Evolutionary conservation across 1,139 yeast species (phyloP), one percentile per base, ranked within the genome.

Genomic region (Groenewaldozyma sp.): DNA sequence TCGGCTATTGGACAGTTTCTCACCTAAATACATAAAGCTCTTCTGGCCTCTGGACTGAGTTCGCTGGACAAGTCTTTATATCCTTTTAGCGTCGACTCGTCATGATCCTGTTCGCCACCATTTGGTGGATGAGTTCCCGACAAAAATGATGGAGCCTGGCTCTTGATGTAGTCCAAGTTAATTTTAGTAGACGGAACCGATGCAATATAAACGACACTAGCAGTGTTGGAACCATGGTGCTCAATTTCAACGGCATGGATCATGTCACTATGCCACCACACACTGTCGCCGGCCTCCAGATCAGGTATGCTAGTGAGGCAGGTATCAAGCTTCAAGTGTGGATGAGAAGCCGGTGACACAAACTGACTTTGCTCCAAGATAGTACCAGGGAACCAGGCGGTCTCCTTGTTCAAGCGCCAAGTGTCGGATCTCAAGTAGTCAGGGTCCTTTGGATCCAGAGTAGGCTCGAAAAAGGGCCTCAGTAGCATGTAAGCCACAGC

Each of bases 261-360:
- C 34, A 62, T 40, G 47, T 70, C 75, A 41, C 64, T 56, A 49
- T 71, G 75, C 74, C 74, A 71, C 40, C 64, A 66, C 1, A 70
- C 71, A 47, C 59, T 64, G 44, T 69, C 71, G 3, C 57, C 57
- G 11, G 56, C 52, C 13, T 44, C 26, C 37, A 53, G 43, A 6
- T 38, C 34, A 7, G 56, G 55, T 14, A 53, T 35, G 6, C 48
- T 32, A 14, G 48, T 47, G 50, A 53, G 48, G 7, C 52, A 40
- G 13, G 36, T 20, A 10, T 44, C 43, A 11, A 51, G 49, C 3
- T 42, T 36, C 19, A 53, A 34, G 33, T 52, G 56, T 7, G 56
- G 56, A 31, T 53, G 56, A 2, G 53, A 46, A 0, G 50, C 39
- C 11, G 44, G 47, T 28, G 38, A 42, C 28, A 58, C 53, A 32